Conservation (phyloP, 1,284 basidiomycete genomes). For the Ceratobasidium theobromae region DNA sequence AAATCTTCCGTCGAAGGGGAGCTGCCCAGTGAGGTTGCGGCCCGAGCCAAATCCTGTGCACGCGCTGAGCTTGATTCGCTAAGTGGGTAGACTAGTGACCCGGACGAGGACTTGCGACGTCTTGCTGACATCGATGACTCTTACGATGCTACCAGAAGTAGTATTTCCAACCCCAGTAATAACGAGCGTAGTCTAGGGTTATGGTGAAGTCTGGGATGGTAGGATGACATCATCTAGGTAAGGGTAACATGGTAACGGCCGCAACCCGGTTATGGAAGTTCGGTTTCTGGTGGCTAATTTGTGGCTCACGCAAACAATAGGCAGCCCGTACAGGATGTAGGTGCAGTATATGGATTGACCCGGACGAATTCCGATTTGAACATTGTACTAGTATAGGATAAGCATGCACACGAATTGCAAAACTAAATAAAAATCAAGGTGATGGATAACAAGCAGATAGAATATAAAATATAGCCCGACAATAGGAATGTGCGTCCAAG, state of each 20-base stretch:
- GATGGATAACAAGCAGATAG: background rate
- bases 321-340: background rate
- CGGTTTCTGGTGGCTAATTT: background rate
- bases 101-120: constrained; percentile 3
- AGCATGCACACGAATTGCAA: constrained; percentile 4
- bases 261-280: background rate
- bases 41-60: constrained; percentile 6
- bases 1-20: constrained; percentile 11
- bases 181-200: background rate
- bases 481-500: background rate
- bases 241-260: background rate
- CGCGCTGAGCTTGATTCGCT: background rate
- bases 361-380: background rate
- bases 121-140: constrained; percentile 2
- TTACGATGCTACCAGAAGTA: background rate
- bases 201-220: background rate
- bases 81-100: constrained; percentile 1
- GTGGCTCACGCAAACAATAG: background rate
- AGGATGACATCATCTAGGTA: background rate
- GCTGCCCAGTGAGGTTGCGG: constrained; percentile 1
- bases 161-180: no score
- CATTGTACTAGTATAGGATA: background rate
- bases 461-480: background rate
- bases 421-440: background rate
- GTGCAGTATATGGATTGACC: background rate